A percentile compares a stretch with the other conserved stretches of the same genome.
phyloP scores from a whole-genome alignment of 1,284 basidiomycete genomes.

The Lentinula novae-zelandiae region DNA sequence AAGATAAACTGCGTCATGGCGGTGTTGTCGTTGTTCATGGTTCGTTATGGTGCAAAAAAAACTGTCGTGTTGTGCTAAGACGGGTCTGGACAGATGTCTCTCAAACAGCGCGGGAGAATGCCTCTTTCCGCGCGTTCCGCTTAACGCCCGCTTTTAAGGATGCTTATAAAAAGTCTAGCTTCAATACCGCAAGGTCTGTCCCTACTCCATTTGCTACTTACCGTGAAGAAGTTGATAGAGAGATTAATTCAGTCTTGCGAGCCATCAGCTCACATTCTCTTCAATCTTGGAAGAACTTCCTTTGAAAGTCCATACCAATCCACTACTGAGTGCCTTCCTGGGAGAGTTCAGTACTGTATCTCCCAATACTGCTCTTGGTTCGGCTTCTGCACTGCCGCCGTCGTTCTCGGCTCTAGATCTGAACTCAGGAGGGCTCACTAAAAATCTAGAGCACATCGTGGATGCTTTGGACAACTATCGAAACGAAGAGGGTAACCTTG shows the following conservation, averaged over 20 bases:
- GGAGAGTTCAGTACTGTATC: slow-evolving; percentile 53
- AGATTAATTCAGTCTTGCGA: slow-evolving; percentile 60
- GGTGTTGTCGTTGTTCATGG: slow-evolving; percentile 92
- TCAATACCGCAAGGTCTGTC: slow-evolving; percentile 78
- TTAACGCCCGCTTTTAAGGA: slow-evolving; percentile 82
- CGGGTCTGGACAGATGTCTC: slow-evolving; percentile 49
- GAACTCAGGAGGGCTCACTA: slow-evolving; percentile 52
- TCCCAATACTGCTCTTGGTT: slow-evolving; percentile 35
- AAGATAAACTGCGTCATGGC: slow-evolving; percentile 76
- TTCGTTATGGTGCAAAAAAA: slow-evolving; percentile 29
- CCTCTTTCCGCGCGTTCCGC: slow-evolving; percentile 89
- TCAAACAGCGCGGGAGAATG: slow-evolving; percentile 80
- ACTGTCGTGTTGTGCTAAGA: background rate
- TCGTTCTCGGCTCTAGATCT: slow-evolving; percentile 62
- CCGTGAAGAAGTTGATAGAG: background rate
- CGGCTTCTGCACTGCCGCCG: slow-evolving; percentile 41
- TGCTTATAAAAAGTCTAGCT: slow-evolving; percentile 84
- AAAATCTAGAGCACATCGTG: slow-evolving; percentile 78
- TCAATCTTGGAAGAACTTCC: slow-evolving; percentile 91
- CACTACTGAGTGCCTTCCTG: slow-evolving; percentile 85
- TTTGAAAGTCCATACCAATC: slow-evolving; percentile 83
- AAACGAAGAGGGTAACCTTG: slow-evolving; percentile 91
- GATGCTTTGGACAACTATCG: slow-evolving; percentile 84
- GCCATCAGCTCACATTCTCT: slow-evolving; percentile 85
- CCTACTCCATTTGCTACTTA: background rate